phyloP scores from a whole-genome alignment of 2,329 filamentous ascomycete genomes.

The Keithomyces neogunnii region DNA sequence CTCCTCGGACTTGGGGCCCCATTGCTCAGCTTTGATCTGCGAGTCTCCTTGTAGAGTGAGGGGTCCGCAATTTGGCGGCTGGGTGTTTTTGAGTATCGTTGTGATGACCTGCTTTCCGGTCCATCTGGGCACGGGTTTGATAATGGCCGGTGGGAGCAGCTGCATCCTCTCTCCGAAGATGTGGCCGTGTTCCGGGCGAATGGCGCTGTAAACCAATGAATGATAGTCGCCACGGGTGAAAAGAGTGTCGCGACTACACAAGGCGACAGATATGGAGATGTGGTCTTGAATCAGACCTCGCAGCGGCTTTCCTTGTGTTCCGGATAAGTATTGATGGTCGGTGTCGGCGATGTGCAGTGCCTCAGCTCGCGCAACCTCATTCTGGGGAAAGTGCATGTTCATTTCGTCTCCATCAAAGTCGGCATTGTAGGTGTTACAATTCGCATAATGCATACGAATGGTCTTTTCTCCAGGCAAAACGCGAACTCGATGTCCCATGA shows the following conservation, averaged over 20 bases:
- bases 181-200: slow-evolving; percentile 85
- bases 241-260: slow-evolving; percentile 87
- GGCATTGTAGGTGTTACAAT: slow-evolving; percentile 98
- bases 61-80: slow-evolving; percentile 64
- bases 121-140: slow-evolving; percentile 78
- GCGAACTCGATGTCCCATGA: slow-evolving; percentile 93
- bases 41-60: slow-evolving; percentile 74
- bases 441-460: slow-evolving; percentile 98
- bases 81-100: slow-evolving; percentile 87
- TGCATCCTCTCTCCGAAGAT: slow-evolving; percentile 76
- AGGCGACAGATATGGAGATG: slow-evolving; percentile 84
- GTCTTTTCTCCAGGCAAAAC: slow-evolving; percentile 93
- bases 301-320: slow-evolving; percentile 85
- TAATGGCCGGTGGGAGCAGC: slow-evolving; percentile 69
- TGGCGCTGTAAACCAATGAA: slow-evolving; percentile 81
- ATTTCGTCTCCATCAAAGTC: slow-evolving; percentile 99
- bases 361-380: slow-evolving; percentile 87
- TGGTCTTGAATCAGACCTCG: slow-evolving; percentile 98
- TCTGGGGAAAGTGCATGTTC: slow-evolving; percentile 99
- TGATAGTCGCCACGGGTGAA: slow-evolving; percentile 85
- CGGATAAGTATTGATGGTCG: slow-evolving; percentile 93
- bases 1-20: slow-evolving; percentile 72
- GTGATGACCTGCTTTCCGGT: slow-evolving; percentile 95
- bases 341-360: slow-evolving; percentile 91
- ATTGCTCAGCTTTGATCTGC: slow-evolving; percentile 68